Base-by-base conservation (phyloP, 129 eudicot species). In the Tanacetum coccineum region DNA sequence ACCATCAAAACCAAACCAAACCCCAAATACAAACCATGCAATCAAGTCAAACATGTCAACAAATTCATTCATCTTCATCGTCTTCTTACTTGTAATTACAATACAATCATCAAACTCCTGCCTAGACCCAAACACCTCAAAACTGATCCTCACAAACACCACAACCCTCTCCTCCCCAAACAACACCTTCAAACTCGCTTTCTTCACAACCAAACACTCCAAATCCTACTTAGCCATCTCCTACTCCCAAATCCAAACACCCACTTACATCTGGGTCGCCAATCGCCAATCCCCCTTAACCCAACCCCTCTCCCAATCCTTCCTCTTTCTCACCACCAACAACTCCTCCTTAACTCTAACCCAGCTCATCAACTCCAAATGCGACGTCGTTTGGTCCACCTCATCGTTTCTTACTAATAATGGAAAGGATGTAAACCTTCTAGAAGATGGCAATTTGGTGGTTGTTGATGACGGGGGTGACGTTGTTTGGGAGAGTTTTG, bases 251-350 rank as follows among this genome's bases (percentile, higher is more conserved):
- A 82, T 91, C 53, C 98, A 90, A 11, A 80, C 89, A 2, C 94
- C 81, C 10, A 85, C 94, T 17, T 83, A 87, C 68, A 84, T 92
- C 19, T 92, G 98, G 98, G 95, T 92, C 13, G 98, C 96, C 3
- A 92, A 92, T 62, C 82, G 98, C 0, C 80, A 80, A 25, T 36
- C 74, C 0, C 91, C 98, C 54, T 62, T 86, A 42, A 66, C 59
- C 32, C 42, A 36, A 78, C 59, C 44, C 42, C 46, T 1, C 51
- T 54, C 3, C 54, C 84, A 0, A 6, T 83, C 96, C 21, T 53
- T 66, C 2, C 21, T 83, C 6, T 79, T 56, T 36, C 59, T 83
- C 59, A 76, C 75, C 36, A 76, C 65, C 25, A 90, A 87, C 1
- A 2, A 2, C 2, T 22, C 25, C 1, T 76, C 47, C 21, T 51